These are phyloP conservation scores for Magnusiomyces clavatus DNA, from an alignment of 1,139 yeast species.

Conservation along the genomic window DNA sequence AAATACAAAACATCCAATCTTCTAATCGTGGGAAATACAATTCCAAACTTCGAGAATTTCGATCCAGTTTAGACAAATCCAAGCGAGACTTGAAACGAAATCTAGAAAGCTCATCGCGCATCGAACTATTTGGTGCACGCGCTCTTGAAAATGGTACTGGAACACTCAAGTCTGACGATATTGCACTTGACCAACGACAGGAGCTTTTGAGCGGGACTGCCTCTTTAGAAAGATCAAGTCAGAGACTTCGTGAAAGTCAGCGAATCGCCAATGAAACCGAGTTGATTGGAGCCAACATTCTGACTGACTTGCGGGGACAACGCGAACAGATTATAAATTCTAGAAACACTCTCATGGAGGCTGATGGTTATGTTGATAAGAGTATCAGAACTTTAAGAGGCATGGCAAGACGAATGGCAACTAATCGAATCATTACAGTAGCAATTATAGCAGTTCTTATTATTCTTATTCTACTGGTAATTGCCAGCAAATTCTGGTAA, in stretches of 20 bases:
- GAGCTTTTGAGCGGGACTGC: slow-evolving; percentile 73
- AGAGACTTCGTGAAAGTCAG: slow-evolving; percentile 79
- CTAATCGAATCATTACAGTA: slow-evolving; percentile 85
- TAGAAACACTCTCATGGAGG: slow-evolving; percentile 76
- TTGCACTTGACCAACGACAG: slow-evolving; percentile 67
- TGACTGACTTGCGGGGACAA: slow-evolving; percentile 84
- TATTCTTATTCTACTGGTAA: slow-evolving; percentile 71
- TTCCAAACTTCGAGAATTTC: slow-evolving; percentile 61
- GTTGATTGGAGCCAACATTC: slow-evolving; percentile 80
- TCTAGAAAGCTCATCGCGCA: slow-evolving; percentile 51
- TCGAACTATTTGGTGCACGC: slow-evolving; percentile 58
- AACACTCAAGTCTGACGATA: slow-evolving; percentile 33
- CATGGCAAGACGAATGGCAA: slow-evolving; percentile 93
- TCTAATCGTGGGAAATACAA: slow-evolving; percentile 60
- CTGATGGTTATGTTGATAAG: slow-evolving; percentile 88
- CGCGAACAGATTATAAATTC: slow-evolving; percentile 86
- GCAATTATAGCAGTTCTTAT: slow-evolving; percentile 91
- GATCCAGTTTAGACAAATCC: slow-evolving; percentile 50
- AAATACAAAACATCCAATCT: slow-evolving; percentile 73
- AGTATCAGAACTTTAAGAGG: slow-evolving; percentile 78
- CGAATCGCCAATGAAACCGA: slow-evolving; percentile 91
- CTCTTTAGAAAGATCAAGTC: slow-evolving; percentile 73
- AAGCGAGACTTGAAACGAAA: slow-evolving; percentile 40
- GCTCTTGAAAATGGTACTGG: slow-evolving; percentile 21
- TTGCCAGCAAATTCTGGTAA: slow-evolving; percentile 77